Evolutionary conservation across 306 rosid genomes (phyloP).

Genomic region (Senna siamea): DNA sequence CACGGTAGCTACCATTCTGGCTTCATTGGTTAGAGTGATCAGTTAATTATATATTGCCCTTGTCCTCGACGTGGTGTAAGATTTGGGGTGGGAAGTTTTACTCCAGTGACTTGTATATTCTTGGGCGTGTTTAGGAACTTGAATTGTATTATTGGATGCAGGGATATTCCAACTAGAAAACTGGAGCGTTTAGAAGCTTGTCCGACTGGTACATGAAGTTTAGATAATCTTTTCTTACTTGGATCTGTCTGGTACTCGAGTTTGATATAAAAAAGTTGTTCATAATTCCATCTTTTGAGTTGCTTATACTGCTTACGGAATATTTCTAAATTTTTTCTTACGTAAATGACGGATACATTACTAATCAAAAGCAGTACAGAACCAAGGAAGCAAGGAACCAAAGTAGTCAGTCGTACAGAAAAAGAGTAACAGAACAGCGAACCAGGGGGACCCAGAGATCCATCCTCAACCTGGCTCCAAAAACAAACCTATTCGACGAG

Average conservation of each 20-base stretch:
- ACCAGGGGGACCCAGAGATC: too few species aligned
- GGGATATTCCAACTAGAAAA: conserved; percentile 13
- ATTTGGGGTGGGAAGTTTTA: background rate
- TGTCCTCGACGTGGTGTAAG: conserved; percentile 31
- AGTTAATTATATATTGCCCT: conserved; percentile 6
- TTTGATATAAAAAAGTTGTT: too few species aligned
- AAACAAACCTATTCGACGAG: too few species aligned
- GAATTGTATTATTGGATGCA: conserved; percentile 34
- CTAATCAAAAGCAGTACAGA: too few species aligned
- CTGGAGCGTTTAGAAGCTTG: conserved; percentile 27
- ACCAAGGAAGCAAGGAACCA: too few species aligned
- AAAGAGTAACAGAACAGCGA: too few species aligned
- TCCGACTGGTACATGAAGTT: background rate
- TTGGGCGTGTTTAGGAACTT: conserved; percentile 37
- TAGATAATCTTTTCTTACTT: background rate
- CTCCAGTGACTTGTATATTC: conserved; percentile 35
- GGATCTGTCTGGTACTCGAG: background rate
- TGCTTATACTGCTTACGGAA: background rate
- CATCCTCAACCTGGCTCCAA: too few species aligned
- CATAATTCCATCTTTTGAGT: too few species aligned
- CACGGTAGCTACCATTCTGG: conserved; percentile 23
- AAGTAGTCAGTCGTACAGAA: too few species aligned
- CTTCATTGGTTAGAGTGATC: conserved; percentile 18
- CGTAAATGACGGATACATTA: too few species aligned
- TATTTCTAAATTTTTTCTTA: too few species aligned